phyloP scores from a whole-genome alignment of 2,329 filamentous ascomycete genomes.

The Xylaria sp. region DNA sequence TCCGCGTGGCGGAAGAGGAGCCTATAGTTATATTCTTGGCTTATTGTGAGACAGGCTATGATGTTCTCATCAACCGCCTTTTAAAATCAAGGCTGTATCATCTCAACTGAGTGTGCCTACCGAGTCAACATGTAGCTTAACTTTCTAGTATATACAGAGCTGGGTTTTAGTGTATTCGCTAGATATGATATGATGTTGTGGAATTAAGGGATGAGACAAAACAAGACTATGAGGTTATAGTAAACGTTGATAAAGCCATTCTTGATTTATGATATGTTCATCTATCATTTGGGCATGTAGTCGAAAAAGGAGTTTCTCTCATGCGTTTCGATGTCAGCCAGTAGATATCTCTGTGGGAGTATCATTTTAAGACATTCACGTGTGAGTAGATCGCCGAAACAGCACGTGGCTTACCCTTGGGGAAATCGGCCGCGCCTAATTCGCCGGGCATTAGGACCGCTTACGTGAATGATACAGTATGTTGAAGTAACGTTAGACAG shows the following conservation, averaged over 20 bases:
- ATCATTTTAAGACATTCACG: background rate
- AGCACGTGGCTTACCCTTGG: constrained; percentile 1
- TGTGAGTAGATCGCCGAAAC: background rate
- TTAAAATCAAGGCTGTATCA: background rate
- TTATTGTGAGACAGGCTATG: background rate
- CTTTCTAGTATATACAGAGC: no score
- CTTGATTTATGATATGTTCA: background rate
- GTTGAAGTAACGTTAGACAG: constrained; percentile 15
- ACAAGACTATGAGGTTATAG: background rate
- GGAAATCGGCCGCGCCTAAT: background rate
- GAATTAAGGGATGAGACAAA: constrained; percentile 5
- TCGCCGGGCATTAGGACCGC: background rate
- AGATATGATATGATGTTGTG: no score
- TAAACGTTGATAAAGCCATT: background rate
- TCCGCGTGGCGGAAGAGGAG: no score
- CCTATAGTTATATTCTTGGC: background rate
- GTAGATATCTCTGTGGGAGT: background rate
- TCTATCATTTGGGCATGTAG: background rate
- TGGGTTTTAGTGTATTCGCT: no score
- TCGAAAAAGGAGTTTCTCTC: background rate
- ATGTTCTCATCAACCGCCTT: background rate
- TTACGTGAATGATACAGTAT: background rate
- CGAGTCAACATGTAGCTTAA: no score
- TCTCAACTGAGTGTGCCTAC: background rate
- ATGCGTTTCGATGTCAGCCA: background rate